Percentiles rank a stretch among this genome's conserved stretches.
Conservation (phyloP, 2,329 filamentous ascomycete species). For the Fusarium camptoceras region DNA sequence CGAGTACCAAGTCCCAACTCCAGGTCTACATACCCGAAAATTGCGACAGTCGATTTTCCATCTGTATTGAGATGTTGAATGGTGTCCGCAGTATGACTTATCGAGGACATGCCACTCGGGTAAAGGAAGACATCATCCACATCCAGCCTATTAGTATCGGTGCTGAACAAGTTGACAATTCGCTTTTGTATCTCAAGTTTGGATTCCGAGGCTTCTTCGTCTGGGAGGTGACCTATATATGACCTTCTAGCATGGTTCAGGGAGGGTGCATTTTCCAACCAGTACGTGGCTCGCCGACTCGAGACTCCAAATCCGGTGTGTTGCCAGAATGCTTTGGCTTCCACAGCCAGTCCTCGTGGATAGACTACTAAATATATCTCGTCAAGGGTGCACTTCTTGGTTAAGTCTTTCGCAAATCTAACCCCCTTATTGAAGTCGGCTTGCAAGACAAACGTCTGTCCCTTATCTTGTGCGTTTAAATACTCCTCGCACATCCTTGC, state of each 20-base stretch:
- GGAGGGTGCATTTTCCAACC: slow-evolving; percentile 42
- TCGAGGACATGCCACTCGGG: slow-evolving; percentile 64
- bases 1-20: not conserved
- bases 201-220: slow-evolving; percentile 22
- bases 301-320: slow-evolving; percentile 48
- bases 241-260: slow-evolving; percentile 1
- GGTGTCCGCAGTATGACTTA: slow-evolving; percentile 47
- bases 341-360: slow-evolving; percentile 17
- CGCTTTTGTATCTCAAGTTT: slow-evolving; percentile 20
- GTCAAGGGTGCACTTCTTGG: not conserved
- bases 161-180: slow-evolving; percentile 39
- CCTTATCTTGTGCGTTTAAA: slow-evolving; percentile 14
- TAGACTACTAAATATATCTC: slow-evolving; percentile 37
- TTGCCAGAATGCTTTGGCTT: slow-evolving; percentile 49
- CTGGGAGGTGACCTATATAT: not conserved
- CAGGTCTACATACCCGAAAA: slow-evolving; percentile 44
- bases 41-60: slow-evolving; percentile 27
- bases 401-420: not conserved
- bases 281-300: slow-evolving; percentile 45
- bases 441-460: slow-evolving; percentile 1
- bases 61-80: slow-evolving; percentile 5
- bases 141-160: slow-evolving; percentile 12
- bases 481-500: slow-evolving; percentile 35
- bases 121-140: slow-evolving; percentile 61
- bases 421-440: slow-evolving; percentile 17